A percentile compares a stretch with the other conserved stretches of the same genome.
phyloP scores from a whole-genome alignment of 2,329 filamentous ascomycete species.

The Cordyceps pruinosa region DNA sequence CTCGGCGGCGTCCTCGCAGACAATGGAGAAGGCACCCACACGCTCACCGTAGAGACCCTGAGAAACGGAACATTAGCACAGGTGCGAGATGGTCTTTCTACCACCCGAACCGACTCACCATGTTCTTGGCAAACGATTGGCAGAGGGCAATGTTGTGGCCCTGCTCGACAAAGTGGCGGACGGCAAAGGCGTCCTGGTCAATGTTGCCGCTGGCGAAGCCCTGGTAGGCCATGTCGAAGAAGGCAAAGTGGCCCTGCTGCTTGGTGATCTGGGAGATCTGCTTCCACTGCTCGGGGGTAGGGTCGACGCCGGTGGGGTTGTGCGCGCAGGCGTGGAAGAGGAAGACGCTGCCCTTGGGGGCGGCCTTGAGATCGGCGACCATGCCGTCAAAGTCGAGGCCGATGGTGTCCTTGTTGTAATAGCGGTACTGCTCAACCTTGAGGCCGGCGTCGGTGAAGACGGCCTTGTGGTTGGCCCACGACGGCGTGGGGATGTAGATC shows the following conservation, averaged over 20 bases:
- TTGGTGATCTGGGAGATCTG: conserved; percentile 84
- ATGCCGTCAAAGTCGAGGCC: conserved; percentile 95
- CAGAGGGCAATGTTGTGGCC: conserved; percentile 83
- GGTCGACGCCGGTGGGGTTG: conserved; percentile 96
- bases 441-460: conserved; percentile 93
- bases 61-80: not conserved
- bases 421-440: conserved; percentile 89
- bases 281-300: conserved; percentile 85
- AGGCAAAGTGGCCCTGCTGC: conserved; percentile 79
- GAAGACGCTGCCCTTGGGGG: conserved; percentile 80
- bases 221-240: conserved; percentile 99
- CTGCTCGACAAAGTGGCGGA: conserved; percentile 87
- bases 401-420: conserved; percentile 99
- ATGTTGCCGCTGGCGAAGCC: conserved; percentile 92
- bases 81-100: not conserved
- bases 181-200: conserved; percentile 85
- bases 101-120: conserved; percentile 49
- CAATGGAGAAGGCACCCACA: conserved; percentile 91
- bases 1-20: conserved; percentile 78
- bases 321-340: conserved; percentile 95
- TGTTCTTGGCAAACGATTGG: conserved; percentile 99
- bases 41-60: conserved; percentile 97
- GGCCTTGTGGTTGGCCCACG: conserved; percentile 97
- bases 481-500: conserved; percentile 93
- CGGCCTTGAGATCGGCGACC: conserved; percentile 80